Percentiles rank a stretch among this genome's conserved stretches.
These are phyloP conservation scores for Penicillium chermesinum DNA, from an alignment of 495 filamentous ascomycete species.

Conservation along the genomic window DNA sequence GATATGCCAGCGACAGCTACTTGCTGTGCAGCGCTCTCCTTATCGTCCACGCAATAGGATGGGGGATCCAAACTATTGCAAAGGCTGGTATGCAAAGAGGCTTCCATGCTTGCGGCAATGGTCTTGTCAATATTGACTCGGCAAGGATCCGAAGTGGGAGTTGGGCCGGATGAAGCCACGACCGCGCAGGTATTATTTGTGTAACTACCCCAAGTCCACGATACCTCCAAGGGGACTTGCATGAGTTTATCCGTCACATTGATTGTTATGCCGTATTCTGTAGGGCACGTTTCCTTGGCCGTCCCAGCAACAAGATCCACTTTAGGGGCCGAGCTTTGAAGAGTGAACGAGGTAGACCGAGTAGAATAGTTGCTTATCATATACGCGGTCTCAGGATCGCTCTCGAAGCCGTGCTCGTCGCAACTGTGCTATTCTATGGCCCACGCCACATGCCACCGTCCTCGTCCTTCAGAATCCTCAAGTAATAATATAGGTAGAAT, in stretches of 20 bases:
- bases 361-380: slow-evolving; percentile 5
- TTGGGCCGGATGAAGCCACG: slow-evolving; percentile 12
- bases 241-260: slow-evolving; percentile 22
- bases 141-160: slow-evolving; percentile 14
- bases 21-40: slow-evolving; percentile 1
- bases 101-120: slow-evolving; percentile 18
- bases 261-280: slow-evolving; percentile 14
- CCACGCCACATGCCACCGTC: slow-evolving; percentile 14
- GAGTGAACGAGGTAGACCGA: slow-evolving; percentile 7
- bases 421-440: slow-evolving; percentile 12
- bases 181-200: slow-evolving; percentile 17
- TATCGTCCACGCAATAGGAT: slow-evolving; percentile 3
- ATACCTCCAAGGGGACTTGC: slow-evolving; percentile 3
- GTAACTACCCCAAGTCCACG: slow-evolving; percentile 4
- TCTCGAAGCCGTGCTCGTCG: neutral
- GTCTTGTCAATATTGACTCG: slow-evolving; percentile 12
- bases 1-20: slow-evolving; percentile 4
- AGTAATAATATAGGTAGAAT: slow-evolving; percentile 12
- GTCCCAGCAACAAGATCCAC: slow-evolving; percentile 20
- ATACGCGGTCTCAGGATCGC: neutral
- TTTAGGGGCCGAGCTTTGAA: neutral
- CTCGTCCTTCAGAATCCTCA: neutral
- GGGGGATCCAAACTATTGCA: slow-evolving; percentile 1
- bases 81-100: slow-evolving; percentile 6
- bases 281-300: slow-evolving; percentile 19